Evolutionary conservation across 2,329 filamentous ascomycete species (phyloP), one percentile per base, ranked within the genome.

Genomic region (Alternaria tenuissima): DNA sequence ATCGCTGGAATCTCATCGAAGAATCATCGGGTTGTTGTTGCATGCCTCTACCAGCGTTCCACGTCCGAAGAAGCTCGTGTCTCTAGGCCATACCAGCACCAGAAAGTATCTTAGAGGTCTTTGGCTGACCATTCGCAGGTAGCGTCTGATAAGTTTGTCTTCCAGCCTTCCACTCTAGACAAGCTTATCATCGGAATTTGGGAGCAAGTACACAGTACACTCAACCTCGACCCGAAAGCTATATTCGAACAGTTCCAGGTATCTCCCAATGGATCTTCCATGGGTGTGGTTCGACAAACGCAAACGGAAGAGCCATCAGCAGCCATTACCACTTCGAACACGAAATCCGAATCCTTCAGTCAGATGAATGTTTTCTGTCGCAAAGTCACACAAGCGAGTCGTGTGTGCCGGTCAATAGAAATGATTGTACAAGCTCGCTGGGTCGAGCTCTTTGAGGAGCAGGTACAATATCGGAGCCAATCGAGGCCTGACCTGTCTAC

Each of bases 371-470:
- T 81, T 1, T 77, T 82, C 24, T 79, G 80, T 44, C 75, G 80
- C 4, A 82, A 80, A 55, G 77, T 82, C n/a, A 82, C 79, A 32
- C 80, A 82, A 56, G 79, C 83, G n/a, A 85, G 83, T 65, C 81
- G 84, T 14, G 82, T 84, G 1, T 85, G 82, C 55, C 78, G 85
- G n/a, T 84, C 84, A 1, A 76, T 87, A n/a, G 85, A 87, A 68
- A 85, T 87, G 58, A 84, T 87, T 24, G 83, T 87, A 2, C 85
- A 87, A 66, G 84, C 85, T 5, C 81, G 83, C 30, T 87, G 85
- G 85, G 78, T 85, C 3, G 83, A 86, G 65, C 81, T 83, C 34
- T 87, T 85, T 63, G 82, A 86, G 55, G 80, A 83, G 3, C 82
- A 85, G 57, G 81, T 85, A 8, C 78, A 79, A 14, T 74, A 78